Conservation (phyloP, 2,329 filamentous ascomycete species). For the Aspergillus ustus region DNA sequence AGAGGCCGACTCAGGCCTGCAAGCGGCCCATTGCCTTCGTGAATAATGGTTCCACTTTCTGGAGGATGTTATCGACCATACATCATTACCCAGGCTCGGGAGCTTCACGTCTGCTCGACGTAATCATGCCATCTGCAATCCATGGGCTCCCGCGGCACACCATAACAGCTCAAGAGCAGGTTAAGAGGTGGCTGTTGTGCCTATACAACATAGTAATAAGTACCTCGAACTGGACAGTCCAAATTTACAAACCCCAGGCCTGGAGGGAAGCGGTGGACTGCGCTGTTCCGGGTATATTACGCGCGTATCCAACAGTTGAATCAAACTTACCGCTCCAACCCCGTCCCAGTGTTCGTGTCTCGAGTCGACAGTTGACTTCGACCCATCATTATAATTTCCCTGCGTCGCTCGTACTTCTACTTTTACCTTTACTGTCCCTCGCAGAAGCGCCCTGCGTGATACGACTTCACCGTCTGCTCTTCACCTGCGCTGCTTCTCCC, state of each 20-base stretch:
- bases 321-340: slow-evolving; percentile 13
- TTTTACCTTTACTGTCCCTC: background rate
- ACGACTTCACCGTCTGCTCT: background rate
- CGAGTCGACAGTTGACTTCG: background rate
- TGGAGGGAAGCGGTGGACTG: background rate
- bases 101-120: slow-evolving; percentile 11
- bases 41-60: slow-evolving; percentile 17
- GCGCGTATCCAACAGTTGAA: background rate
- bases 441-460: slow-evolving; percentile 8
- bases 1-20: slow-evolving; percentile 14
- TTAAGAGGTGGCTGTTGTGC: background rate
- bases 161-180: background rate
- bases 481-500: background rate
- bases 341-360: background rate
- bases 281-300: background rate
- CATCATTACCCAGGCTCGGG: slow-evolving; percentile 10
- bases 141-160: background rate
- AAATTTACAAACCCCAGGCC: background rate
- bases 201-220: background rate
- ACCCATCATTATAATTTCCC: slow-evolving; percentile 18
- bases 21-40: slow-evolving; percentile 19
- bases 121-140: slow-evolving; percentile 3
- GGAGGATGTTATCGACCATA: background rate
- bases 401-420: slow-evolving; percentile 5
- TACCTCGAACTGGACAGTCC: background rate